Percentiles rank a stretch among this genome's conserved stretches.
Conservation (phyloP, 179 eudicot genomes). For the Beta macrorhiza region DNA sequence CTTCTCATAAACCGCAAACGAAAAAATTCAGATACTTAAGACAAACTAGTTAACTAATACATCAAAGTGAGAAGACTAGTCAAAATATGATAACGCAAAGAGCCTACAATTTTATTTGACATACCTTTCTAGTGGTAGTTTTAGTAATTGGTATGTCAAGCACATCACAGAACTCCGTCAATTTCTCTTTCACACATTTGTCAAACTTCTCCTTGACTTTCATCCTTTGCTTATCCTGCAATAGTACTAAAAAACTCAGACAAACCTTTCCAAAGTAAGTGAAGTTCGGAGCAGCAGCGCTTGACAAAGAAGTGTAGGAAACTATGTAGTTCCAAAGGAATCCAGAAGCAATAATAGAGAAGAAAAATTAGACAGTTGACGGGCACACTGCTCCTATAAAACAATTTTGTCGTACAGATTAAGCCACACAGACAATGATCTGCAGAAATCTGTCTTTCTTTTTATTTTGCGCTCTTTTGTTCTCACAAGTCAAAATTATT, state of each 20-base stretch:
- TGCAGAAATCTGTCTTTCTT: background rate
- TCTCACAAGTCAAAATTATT: background rate
- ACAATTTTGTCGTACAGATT: background rate
- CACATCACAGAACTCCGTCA: slow-evolving; percentile 83
- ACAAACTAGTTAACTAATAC: background rate
- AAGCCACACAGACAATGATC: background rate
- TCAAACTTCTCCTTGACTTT: slow-evolving; percentile 87
- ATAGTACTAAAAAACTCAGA: background rate
- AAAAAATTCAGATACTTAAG: background rate
- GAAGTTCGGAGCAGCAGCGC: background rate
- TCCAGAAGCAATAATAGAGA: background rate
- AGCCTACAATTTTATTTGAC: slow-evolving; percentile 13
- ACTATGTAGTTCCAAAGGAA: background rate
- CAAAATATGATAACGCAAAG: background rate
- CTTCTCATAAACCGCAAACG: background rate
- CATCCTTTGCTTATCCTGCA: slow-evolving; percentile 87
- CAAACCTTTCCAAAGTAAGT: background rate
- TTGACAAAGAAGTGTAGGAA: background rate
- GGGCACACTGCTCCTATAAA: background rate
- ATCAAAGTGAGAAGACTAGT: background rate
- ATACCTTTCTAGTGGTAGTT: slow-evolving; percentile 64
- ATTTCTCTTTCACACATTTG: slow-evolving; percentile 75
- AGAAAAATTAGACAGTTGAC: background rate
- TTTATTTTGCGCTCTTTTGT: background rate
- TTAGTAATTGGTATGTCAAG: slow-evolving; percentile 71